Evolutionary conservation across 2,329 filamentous ascomycete species (phyloP).

Genomic region (Microcera coccophila): DNA sequence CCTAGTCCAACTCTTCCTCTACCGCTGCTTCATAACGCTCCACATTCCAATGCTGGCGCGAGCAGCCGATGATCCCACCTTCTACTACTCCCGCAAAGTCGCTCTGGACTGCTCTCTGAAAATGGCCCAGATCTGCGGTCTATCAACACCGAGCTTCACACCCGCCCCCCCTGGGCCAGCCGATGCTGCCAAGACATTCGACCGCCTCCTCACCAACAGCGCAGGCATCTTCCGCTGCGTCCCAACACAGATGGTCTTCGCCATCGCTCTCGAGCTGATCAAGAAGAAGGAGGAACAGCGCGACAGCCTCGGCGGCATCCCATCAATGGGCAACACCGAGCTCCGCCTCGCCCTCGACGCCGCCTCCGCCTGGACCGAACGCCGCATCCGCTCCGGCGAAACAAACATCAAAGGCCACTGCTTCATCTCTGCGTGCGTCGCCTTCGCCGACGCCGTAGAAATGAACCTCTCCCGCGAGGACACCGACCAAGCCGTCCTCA

Average conservation of each 20-base stretch:
- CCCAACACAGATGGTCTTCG: slow-evolving; percentile 37
- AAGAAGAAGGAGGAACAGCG: slow-evolving; percentile 42
- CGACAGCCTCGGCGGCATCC: slow-evolving; percentile 26
- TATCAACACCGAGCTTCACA: slow-evolving; percentile 19
- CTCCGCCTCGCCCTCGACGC: slow-evolving; percentile 30
- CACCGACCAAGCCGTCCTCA: slow-evolving; percentile 30
- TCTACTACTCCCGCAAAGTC: slow-evolving; percentile 52
- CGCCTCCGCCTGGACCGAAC: slow-evolving; percentile 30
- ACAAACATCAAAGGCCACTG: slow-evolving; percentile 42
- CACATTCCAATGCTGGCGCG: slow-evolving; percentile 49
- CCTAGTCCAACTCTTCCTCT: slow-evolving; percentile 40
- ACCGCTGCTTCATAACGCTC: slow-evolving; percentile 49
- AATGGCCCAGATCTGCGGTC: slow-evolving; percentile 30
- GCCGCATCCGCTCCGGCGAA: slow-evolving; percentile 39
- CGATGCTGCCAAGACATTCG: slow-evolving; percentile 31
- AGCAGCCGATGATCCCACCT: slow-evolving; percentile 44
- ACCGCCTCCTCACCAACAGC: slow-evolving; percentile 38
- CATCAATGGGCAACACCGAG: slow-evolving; percentile 31
- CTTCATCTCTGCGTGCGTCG: slow-evolving; percentile 30
- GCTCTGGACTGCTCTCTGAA: slow-evolving; percentile 42
- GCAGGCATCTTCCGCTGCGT: slow-evolving; percentile 42
- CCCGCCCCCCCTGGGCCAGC: slow-evolving; percentile 11
- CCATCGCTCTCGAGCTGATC: slow-evolving; percentile 45
- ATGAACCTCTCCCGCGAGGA: slow-evolving; percentile 26
- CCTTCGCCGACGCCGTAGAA: slow-evolving; percentile 35